phyloP scores from a whole-genome alignment of 2,329 filamentous ascomycete species.

The Clonostachys rosea region DNA sequence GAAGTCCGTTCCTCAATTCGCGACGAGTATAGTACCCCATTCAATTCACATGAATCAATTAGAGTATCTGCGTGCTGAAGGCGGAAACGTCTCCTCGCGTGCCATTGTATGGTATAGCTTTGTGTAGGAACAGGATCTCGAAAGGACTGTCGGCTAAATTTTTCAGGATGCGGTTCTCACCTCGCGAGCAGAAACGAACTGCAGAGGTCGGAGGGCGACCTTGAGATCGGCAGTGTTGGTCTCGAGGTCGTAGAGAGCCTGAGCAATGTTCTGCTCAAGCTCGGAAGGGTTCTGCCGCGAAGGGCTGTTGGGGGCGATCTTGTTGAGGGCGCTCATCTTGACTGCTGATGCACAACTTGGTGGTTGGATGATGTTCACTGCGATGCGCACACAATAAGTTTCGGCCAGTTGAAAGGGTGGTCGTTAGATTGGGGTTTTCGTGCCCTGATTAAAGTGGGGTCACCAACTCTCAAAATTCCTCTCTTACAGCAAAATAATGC shows the following conservation, averaged over 20 bases:
- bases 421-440: slow-evolving; percentile 36
- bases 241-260: slow-evolving; percentile 98
- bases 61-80: neutral
- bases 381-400: slow-evolving; percentile 11
- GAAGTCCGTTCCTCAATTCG: neutral
- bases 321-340: slow-evolving; percentile 79
- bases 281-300: slow-evolving; percentile 95
- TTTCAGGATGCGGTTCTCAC: slow-evolving; percentile 61
- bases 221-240: slow-evolving; percentile 98
- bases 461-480: too few species aligned
- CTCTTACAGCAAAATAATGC: too few species aligned
- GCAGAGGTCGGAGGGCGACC: slow-evolving; percentile 91
- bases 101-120: slow-evolving; percentile 21
- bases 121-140: slow-evolving; percentile 39
- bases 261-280: slow-evolving; percentile 95
- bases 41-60: neutral
- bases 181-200: slow-evolving; percentile 99
- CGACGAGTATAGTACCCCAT: neutral
- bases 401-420: slow-evolving; percentile 14
- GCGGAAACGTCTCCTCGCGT: slow-evolving; percentile 1
- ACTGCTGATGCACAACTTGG: slow-evolving; percentile 25
- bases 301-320: slow-evolving; percentile 96
- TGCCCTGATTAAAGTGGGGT: slow-evolving; percentile 14
- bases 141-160: slow-evolving; percentile 11
- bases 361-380: slow-evolving; percentile 16